phyloP scores from a whole-genome alignment of 805 yeast genomes.

The Saccharomycopsis vini region DNA sequence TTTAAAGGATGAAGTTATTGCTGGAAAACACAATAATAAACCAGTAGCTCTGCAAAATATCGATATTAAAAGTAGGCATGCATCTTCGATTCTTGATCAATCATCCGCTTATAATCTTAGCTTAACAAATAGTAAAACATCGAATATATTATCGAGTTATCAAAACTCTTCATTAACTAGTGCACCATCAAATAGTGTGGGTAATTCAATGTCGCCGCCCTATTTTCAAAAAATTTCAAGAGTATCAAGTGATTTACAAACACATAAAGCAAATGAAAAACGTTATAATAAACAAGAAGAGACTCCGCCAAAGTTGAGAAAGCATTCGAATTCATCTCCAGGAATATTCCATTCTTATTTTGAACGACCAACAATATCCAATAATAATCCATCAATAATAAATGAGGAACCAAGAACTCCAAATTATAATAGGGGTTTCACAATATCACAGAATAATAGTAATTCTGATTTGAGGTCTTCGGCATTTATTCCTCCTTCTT shows the following conservation, averaged over 20 bases:
- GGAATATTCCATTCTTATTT: neutral
- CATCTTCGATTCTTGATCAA: no score
- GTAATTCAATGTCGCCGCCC: neutral
- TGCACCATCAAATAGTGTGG: neutral
- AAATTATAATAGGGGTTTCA: neutral
- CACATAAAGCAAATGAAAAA: neutral
- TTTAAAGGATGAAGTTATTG: conserved; percentile 20
- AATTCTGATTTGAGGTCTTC: conserved; percentile 13
- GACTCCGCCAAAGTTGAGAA: neutral
- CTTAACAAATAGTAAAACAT: conserved; percentile 9
- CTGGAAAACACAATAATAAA: conserved; percentile 10
- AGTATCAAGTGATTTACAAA: neutral
- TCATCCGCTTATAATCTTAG: no score
- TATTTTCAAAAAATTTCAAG: conserved; percentile 1
- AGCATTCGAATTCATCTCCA: conserved; percentile 13
- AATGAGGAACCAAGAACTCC: conserved; percentile 10
- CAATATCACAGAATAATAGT: neutral
- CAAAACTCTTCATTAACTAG: neutral
- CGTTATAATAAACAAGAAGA: neutral
- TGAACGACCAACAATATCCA: neutral
- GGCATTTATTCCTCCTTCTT: conserved; percentile 19
- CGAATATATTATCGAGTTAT: neutral
- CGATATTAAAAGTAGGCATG: no score
- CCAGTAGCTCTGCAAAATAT: no score
- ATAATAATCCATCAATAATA: conserved; percentile 4